These are phyloP conservation scores for Danielozyma ontarioensis DNA, from an alignment of 805 yeast species.

Conservation along the genomic window DNA sequence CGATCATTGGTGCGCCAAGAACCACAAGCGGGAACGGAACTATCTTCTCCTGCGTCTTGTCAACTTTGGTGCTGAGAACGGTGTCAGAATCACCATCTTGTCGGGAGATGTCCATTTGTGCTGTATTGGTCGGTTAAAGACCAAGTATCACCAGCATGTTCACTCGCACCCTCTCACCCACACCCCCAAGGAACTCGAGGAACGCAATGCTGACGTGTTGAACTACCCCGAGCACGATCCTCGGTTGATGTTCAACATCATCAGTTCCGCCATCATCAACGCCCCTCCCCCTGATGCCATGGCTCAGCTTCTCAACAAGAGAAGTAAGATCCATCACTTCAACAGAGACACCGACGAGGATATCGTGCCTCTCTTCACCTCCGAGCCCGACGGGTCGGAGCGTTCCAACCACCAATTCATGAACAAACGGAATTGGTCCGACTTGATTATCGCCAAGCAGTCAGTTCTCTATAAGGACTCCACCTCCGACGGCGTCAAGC, in stretches of 20 bases:
- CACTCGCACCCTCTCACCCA: conserved; percentile 20
- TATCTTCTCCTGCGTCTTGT: conserved; percentile 54
- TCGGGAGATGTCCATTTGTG: conserved; percentile 94
- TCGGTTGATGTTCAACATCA: conserved; percentile 72
- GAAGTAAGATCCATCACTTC: conserved; percentile 66
- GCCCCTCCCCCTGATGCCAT: conserved; percentile 90
- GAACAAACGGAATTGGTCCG: conserved; percentile 71
- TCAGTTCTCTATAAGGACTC: conserved; percentile 18
- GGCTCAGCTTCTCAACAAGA: conserved; percentile 65
- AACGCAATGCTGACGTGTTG: conserved; percentile 35
- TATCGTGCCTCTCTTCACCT: conserved; percentile 63
- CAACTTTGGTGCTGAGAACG: conserved; percentile 57
- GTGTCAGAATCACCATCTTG: conserved; percentile 74
- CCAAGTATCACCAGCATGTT: conserved; percentile 44
- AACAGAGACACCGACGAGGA: conserved; percentile 70
- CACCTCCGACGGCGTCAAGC: conserved; percentile 14
- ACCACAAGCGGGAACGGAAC: conserved; percentile 86
- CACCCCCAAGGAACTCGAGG: conserved; percentile 21
- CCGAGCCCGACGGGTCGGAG: conserved; percentile 49
- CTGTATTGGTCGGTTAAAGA: conserved; percentile 71
- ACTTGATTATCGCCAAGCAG: conserved; percentile 50
- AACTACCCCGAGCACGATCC: conserved; percentile 63
- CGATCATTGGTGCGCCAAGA: conserved; percentile 93
- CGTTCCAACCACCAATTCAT: conserved; percentile 50
- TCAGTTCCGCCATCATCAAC: conserved; percentile 86